Evolutionary conservation across 805 yeast species (phyloP), one percentile per base, ranked within the genome.

Genomic region (Ogataea naganishii): DNA sequence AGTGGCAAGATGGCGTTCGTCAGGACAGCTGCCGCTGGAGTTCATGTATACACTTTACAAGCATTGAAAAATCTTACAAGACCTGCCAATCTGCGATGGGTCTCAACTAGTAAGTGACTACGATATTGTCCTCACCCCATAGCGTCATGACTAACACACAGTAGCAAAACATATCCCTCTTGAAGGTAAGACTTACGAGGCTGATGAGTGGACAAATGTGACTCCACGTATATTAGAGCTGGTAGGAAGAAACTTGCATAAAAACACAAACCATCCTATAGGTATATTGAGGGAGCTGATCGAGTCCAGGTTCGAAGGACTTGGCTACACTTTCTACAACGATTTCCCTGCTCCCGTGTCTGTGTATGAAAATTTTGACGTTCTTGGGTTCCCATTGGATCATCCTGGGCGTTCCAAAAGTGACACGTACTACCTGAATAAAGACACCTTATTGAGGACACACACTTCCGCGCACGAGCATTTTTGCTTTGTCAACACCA

Each of bases 401-500:
- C 98, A 92, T 51, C 95, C 95, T 0, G 96, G 98, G 3, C 67
- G 98, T 47, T 74, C 92, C 13, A 81, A 72, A 46, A 80, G 94
- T 3, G 98, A 92, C 51, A 89, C 98, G 0, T 92, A 92, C 55
- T 92, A 92, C 47, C 51, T 92, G 31, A 88, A 92, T 57, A 66
- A 75, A 31, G 68, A 69, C 14, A 61, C 77, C 19, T 61, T 92
- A 18, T 59, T 92, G 36, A 65, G 98, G 47, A 92, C 98, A 0
- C 98, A 92, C 50, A 89, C 98, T 0, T 86, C 96, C 1, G 98
- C 98, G 0, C 98, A 92, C 54, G 98, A 92, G 56, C 72, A 70
- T 41, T 86, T 82, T 47, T 85, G 96, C 48, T 89, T 85, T 56
- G 62, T 66, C 26, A 56, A 56, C 2, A 65, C 75, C 30, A 49